Percentiles rank a stretch among this genome's conserved stretches.
phyloP scores from a whole-genome alignment of 805 yeast genomes.

The Lipomyces orientalis region DNA sequence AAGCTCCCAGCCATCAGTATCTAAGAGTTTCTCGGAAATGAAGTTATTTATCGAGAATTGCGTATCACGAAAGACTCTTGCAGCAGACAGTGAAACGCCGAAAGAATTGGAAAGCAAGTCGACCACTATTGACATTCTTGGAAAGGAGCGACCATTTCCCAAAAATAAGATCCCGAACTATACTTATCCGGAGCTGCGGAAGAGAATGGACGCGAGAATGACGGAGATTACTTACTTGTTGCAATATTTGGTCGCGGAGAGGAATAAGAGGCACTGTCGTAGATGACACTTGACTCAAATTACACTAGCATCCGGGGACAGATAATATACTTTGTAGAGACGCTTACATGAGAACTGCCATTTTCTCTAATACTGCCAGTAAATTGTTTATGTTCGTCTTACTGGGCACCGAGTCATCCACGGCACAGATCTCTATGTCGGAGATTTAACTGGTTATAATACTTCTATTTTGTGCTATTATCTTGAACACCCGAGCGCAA shows the following conservation, averaged over 20 bases:
- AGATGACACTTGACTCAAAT: not conserved
- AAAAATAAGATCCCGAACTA: conserved; percentile 11
- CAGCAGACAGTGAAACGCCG: conserved; percentile 10
- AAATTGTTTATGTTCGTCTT: too few species aligned
- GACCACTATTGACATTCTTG: conserved; percentile 12
- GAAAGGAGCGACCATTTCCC: conserved; percentile 21
- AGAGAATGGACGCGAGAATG: conserved; percentile 23
- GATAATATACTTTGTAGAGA: too few species aligned
- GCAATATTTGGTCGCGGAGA: conserved; percentile 11
- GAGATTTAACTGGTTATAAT: too few species aligned
- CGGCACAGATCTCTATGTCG: too few species aligned
- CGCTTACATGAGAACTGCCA: too few species aligned
- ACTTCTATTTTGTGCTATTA: too few species aligned
- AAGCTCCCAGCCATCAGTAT: conserved; percentile 23
- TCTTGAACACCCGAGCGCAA: too few species aligned
- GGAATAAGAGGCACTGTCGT: not conserved
- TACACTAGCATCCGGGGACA: not conserved
- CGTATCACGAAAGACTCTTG: conserved; percentile 4
- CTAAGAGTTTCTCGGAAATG: conserved; percentile 17
- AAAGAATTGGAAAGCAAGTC: conserved; percentile 11
- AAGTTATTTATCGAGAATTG: conserved; percentile 19
- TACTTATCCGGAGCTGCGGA: conserved; percentile 17
- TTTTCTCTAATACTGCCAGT: too few species aligned
- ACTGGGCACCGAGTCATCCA: too few species aligned
- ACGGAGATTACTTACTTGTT: conserved; percentile 20